Percentiles rank a stretch among this genome's conserved stretches.
These are phyloP conservation scores for Triangularia setosa DNA, from an alignment of 2,329 filamentous ascomycete genomes.

Conservation along the genomic window DNA sequence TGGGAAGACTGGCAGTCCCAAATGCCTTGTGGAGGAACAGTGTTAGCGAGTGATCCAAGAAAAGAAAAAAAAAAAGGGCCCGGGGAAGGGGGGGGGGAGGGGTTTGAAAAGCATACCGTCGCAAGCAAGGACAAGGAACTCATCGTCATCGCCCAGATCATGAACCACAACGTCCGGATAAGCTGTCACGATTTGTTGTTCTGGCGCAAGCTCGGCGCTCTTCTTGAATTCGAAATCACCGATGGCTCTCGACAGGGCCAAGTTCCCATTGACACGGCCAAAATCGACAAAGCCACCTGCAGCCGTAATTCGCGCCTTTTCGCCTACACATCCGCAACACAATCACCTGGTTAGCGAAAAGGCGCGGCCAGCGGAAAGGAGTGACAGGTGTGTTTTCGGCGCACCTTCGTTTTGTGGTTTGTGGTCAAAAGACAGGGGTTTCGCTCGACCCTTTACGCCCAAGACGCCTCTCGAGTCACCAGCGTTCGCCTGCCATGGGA, in stretches of 20 bases:
- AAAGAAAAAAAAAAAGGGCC: too few species aligned
- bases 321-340: constrained; percentile 52
- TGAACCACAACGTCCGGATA: constrained; percentile 92
- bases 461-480: constrained; percentile 94
- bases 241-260: constrained; percentile 93
- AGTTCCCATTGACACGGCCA: constrained; percentile 95
- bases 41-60: neutral
- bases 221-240: constrained; percentile 99
- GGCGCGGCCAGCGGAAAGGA: neutral
- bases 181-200: constrained; percentile 97
- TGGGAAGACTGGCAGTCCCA: constrained; percentile 99
- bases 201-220: constrained; percentile 92
- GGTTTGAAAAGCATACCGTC: constrained; percentile 62
- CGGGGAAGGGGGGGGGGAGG: neutral
- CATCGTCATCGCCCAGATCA: constrained; percentile 86
- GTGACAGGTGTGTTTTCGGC: constrained; percentile 21
- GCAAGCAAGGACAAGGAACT: constrained; percentile 90
- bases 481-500: constrained; percentile 72
- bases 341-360: constrained; percentile 16
- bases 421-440: constrained; percentile 98
- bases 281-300: constrained; percentile 98
- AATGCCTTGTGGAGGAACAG: constrained; percentile 62
- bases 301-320: constrained; percentile 93
- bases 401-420: constrained; percentile 97
- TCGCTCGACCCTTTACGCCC: constrained; percentile 94